Base-by-base conservation (phyloP, 2,329 filamentous ascomycete genomes). In the Aspergillus novoparasiticus region DNA sequence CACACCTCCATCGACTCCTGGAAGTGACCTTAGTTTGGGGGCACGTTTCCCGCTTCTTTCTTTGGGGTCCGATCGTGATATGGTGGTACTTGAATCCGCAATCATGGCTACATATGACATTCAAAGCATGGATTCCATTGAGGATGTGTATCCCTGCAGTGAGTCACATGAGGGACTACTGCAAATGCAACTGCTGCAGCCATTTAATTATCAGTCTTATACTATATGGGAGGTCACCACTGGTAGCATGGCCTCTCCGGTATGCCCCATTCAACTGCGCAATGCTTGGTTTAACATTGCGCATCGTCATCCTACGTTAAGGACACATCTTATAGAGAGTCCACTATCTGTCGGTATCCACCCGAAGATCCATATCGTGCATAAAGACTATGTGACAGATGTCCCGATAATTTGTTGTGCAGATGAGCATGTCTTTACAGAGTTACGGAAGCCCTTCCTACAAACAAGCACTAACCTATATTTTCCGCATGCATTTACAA, bases 191-290 rank as follows among this genome's bases (percentile, higher is more conserved):
- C 8, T 16, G 1, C 6, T 53, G 23, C 21, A 23, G 0, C 46
- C 58, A 10, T 51, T 59, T 12, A 8, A 30, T 14, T 54, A 53
- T 12, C 46, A 45, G n/a, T 59, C 58, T 6, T 54, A 53, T 32
- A 59, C 58, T 26, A 53, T 59, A 28, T 59, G 58, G 58, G 58
- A 59, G 12, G 58, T 59, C 14, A 41, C n/a, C 12, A n/a, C 58
- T 12, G 19, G 48, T 2, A 21, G 23, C 19, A 16, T 21, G 0
- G 8, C 4, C 36, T 19, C 12, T 19, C 32, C n/a, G 0, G 36
- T 45, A 9, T 58, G 16, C 32, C 46, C 48, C 2, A 16, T n/a
- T 54, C 26, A 11, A 11, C 11, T 59, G 26, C 48, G 39, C 16
- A 19, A 59, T 3, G 48, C 58, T 23, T 59, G 58, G 58, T 8